A percentile compares a stretch with the other conserved stretches of the same genome.
Evolutionary conservation across 108 stramenopile species (phyloP).

Genomic region (Chaetoceros muelleri): DNA sequence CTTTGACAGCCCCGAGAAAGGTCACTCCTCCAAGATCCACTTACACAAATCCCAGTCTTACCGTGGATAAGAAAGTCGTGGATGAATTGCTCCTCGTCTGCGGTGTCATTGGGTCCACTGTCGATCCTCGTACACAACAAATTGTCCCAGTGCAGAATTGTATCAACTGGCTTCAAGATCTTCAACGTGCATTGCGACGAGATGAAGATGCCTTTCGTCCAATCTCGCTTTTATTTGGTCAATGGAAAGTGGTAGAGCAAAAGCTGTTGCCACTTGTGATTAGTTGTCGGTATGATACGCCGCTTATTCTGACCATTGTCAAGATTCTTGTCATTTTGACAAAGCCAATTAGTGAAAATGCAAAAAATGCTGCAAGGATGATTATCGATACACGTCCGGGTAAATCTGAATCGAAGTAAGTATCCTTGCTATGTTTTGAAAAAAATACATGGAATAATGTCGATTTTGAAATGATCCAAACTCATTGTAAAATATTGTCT

Average conservation of each 20-base stretch:
- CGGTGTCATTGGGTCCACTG: conserved; percentile 69
- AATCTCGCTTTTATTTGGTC: conserved; percentile 58
- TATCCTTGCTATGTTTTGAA: not conserved
- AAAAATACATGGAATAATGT: not conserved
- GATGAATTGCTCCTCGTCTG: conserved; percentile 80
- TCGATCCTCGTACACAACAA: conserved; percentile 11
- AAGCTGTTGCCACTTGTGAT: conserved; percentile 72
- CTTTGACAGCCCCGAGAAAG: no score
- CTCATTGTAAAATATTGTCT: not conserved
- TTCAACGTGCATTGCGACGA: conserved; percentile 75
- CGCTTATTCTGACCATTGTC: conserved; percentile 67
- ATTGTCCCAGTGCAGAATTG: conserved; percentile 76
- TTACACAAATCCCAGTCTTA: conserved; percentile 23
- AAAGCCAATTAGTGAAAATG: conserved; percentile 66
- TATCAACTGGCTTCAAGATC: conserved; percentile 78
- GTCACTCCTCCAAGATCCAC: not conserved
- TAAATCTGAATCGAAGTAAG: conserved; percentile 30
- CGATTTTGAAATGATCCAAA: not conserved
- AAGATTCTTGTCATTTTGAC: conserved; percentile 85
- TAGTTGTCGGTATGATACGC: conserved; percentile 66
- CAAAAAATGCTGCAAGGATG: conserved; percentile 55
- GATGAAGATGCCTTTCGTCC: conserved; percentile 74
- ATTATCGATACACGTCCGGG: conserved; percentile 51
- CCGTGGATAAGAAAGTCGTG: conserved; percentile 59
- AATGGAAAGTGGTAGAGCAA: conserved; percentile 73